A percentile compares a stretch with the other conserved stretches of the same genome.
phyloP scores from a whole-genome alignment of 306 rosid species.

The Potentilla sterilis region DNA sequence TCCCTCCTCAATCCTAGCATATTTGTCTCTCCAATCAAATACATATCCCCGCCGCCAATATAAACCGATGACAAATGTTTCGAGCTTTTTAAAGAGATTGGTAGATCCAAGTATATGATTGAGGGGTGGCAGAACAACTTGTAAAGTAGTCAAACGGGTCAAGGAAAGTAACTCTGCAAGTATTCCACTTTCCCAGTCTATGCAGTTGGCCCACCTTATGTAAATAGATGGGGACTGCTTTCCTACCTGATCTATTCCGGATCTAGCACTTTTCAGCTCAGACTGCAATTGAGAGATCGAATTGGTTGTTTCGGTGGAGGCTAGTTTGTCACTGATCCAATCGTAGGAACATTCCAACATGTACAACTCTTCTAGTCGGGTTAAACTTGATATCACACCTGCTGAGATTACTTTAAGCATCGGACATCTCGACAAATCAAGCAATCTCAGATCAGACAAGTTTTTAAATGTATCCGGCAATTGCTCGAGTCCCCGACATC shows the following conservation, averaged over 20 bases:
- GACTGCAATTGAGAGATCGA: too few species aligned
- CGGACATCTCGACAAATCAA: neutral
- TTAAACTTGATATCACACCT: neutral
- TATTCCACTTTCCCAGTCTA: neutral
- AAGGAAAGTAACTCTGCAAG: neutral
- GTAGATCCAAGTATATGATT: neutral
- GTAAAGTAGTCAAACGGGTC: neutral
- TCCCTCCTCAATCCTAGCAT: too few species aligned
- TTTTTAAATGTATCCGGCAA: neutral
- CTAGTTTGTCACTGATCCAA: neutral
- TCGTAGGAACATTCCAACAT: neutral
- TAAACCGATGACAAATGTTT: too few species aligned
- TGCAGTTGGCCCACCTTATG: too few species aligned
- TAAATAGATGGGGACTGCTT: too few species aligned
- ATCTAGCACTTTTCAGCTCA: too few species aligned
- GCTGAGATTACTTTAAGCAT: neutral
- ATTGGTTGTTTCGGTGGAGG: neutral
- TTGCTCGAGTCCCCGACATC: neutral
- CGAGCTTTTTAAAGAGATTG: neutral
- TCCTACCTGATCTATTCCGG: too few species aligned
- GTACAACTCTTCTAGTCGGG: conserved; percentile 7
- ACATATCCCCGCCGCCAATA: too few species aligned
- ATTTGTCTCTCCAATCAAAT: too few species aligned
- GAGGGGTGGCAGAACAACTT: neutral
- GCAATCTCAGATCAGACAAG: neutral